Percentiles rank a stretch among this genome's conserved stretches.
phyloP scores from a whole-genome alignment of 192 early-diverging fungal species.

The Rhizoclosmatium sp. region DNA sequence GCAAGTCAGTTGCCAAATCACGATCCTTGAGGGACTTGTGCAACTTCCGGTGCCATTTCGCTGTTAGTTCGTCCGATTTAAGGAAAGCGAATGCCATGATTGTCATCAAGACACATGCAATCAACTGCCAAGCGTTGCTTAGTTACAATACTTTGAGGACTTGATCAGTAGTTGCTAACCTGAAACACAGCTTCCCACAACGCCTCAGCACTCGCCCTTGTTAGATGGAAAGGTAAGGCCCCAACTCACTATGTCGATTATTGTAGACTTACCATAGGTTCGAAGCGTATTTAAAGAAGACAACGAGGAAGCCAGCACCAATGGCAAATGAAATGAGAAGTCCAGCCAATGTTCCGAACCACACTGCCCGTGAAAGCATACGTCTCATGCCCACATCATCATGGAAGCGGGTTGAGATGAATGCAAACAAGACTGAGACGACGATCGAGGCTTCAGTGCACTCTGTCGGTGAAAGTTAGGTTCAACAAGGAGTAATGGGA shows the following conservation, averaged over 20 bases:
- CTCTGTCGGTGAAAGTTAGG: conserved; percentile 34
- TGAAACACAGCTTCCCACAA: conserved; percentile 88
- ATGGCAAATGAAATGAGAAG: conserved; percentile 74
- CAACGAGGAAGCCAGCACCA: conserved; percentile 77
- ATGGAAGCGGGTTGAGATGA: conserved; percentile 51
- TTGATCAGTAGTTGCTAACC: too few species aligned
- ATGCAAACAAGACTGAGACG: conserved; percentile 84
- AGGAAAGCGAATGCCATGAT: conserved; percentile 86
- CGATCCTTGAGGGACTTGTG: conserved; percentile 51
- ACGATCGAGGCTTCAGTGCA: conserved; percentile 84
- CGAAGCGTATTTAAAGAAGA: conserved; percentile 69
- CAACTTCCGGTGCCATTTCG: conserved; percentile 80
- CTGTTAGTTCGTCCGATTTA: conserved; percentile 72
- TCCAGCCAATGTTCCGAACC: conserved; percentile 76
- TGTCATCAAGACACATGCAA: conserved; percentile 81
- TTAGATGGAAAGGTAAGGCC: background rate
- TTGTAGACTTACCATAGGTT: conserved; percentile 52
- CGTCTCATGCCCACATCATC: conserved; percentile 8
- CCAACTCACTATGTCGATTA: background rate
- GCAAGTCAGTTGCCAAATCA: background rate
- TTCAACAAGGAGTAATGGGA: background rate
- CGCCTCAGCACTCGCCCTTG: conserved; percentile 56
- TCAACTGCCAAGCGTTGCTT: conserved; percentile 39
- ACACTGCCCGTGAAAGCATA: conserved; percentile 57
- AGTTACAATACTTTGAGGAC: too few species aligned